Base-by-base conservation (phyloP, 345 rosid species). In the Lumnitzera racemosa region DNA sequence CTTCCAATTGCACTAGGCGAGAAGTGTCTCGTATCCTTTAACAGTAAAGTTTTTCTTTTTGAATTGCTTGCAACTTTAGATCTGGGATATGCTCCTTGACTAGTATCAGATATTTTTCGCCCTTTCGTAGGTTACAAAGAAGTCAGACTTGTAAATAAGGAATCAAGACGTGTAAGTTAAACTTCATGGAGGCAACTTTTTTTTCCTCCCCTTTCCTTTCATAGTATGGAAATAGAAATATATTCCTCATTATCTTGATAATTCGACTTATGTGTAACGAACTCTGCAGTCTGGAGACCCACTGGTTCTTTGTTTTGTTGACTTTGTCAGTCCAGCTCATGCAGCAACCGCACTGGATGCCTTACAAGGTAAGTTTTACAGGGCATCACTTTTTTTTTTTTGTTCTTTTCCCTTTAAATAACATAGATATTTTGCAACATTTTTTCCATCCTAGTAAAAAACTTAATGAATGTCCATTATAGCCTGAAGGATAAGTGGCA, bases 61-160 rank as follows among this genome's bases (percentile, higher is more conserved):
- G 60, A 53, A 47, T 67, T 65, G 31, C 53, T 50, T 55, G 46
- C 53, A 56, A 61, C 48, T 50, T 36, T 46, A 9, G 36, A 47
- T 67, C 50, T 74, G 41, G 15, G 24, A 41, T 67, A 58, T 75
- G 56, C 68, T 68, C 77, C 81, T 83, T 81, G 16, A 86, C 79
- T 56, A 62, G 17, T 43, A 13, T 43, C 52, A 81, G 89, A 86
- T 72, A 86, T 86, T 51, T 86, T 86, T 61, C 89, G 89, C 49
- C 89, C 85, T 13, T 86, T 86, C 68, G 81, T 86, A 64, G 85
- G 92, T 73, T 86, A 83, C 76, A 83, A 79, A 63, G 89, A 83
- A 74, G 88, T 81, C 41, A 81, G 89, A 69, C 83, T 86, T 47
- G 92, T 86, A 9, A 77, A 67, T 79, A 86, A 83, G 75, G 87